A percentile compares a stretch with the other conserved stretches of the same genome.
Conservation (phyloP, 1,139 yeast genomes). For the Suhomyces terraborum region DNA sequence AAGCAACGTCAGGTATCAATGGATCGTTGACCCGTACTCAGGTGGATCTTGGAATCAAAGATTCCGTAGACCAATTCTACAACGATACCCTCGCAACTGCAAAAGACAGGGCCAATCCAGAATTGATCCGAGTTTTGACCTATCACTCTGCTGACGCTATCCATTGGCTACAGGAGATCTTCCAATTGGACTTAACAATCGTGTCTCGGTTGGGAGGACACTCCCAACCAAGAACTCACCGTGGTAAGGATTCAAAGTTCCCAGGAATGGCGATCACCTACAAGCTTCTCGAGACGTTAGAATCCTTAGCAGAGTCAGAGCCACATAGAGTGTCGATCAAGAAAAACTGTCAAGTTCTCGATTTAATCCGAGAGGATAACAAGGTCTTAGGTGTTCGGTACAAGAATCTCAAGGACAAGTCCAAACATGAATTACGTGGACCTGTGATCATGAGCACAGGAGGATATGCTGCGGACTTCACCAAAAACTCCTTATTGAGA, state of each 20-base stretch:
- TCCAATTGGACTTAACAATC: conserved; percentile 60
- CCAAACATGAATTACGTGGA: conserved; percentile 40
- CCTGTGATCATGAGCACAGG: conserved; percentile 80
- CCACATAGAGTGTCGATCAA: conserved; percentile 55
- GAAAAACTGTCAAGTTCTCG: conserved; percentile 58
- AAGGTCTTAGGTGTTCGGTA: conserved; percentile 52
- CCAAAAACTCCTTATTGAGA: conserved; percentile 50
- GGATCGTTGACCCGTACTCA: conserved; percentile 73
- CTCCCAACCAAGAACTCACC: conserved; percentile 71
- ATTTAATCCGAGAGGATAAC: conserved; percentile 41
- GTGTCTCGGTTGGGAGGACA: conserved; percentile 77
- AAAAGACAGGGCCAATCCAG: conserved; percentile 59
- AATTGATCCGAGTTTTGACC: conserved; percentile 52
- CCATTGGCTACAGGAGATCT: conserved; percentile 68
- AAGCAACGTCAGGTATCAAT: conserved; percentile 82
- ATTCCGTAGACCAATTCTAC: conserved; percentile 59
- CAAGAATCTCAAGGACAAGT: conserved; percentile 39
- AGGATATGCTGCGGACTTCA: conserved; percentile 68
- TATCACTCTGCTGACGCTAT: conserved; percentile 62
- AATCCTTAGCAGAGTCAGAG: conserved; percentile 47
- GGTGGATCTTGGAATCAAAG: conserved; percentile 48
- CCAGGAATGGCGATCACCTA: conserved; percentile 82
- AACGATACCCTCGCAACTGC: conserved; percentile 70
- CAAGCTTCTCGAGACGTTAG: conserved; percentile 56
- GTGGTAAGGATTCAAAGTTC: conserved; percentile 63